Conservation (phyloP, 805 yeast species). For the Candida sphagnicola region DNA sequence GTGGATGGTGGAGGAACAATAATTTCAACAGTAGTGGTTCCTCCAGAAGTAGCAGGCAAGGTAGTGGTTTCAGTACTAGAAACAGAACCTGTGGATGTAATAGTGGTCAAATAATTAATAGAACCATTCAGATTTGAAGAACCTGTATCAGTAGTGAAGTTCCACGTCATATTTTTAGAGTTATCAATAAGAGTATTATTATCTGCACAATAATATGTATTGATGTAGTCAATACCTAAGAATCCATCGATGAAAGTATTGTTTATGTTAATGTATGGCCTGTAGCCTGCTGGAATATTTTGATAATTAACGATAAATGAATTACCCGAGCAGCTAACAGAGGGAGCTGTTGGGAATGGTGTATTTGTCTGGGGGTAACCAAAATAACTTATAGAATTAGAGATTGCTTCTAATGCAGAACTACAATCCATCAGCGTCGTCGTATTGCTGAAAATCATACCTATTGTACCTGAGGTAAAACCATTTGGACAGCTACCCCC, state of each 20-base stretch:
- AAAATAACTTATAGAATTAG: too few relatives aligned
- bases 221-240: background rate
- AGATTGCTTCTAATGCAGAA: too few relatives aligned
- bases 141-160: background rate
- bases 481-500: conserved; percentile 14
- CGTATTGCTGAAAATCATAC: background rate
- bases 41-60: conserved; percentile 7
- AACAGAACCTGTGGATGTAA: conserved; percentile 9
- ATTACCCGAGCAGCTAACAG: background rate
- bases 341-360: too few relatives aligned
- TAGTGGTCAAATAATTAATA: background rate
- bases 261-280: background rate
- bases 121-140: background rate
- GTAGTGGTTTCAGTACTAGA: conserved; percentile 9
- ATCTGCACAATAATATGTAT: background rate
- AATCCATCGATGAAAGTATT: background rate
- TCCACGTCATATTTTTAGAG: too few relatives aligned
- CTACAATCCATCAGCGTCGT: too few relatives aligned
- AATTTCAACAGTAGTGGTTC: conserved; percentile 11
- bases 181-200: background rate
- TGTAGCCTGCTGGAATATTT: background rate
- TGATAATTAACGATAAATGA: conserved; percentile 4
- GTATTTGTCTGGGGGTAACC: too few relatives aligned
- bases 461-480: background rate
- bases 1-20: conserved; percentile 9